Evolutionary conservation across 805 yeast species (phyloP), one percentile per base, ranked within the genome.

Genomic region (Candida succiphila): DNA sequence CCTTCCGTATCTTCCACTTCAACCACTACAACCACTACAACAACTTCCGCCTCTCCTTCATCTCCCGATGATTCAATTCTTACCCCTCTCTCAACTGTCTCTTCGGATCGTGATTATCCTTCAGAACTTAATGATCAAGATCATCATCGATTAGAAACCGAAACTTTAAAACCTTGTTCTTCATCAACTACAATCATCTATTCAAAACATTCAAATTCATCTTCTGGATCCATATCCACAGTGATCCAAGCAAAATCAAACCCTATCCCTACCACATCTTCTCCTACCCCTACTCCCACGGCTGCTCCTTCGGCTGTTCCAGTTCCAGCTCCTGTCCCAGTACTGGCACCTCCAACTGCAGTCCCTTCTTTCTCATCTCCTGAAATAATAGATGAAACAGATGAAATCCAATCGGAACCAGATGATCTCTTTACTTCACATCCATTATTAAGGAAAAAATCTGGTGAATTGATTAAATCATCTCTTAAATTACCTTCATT

Each of bases 401-500:
- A n/a, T n/a, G n/a, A n/a, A n/a, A n/a, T n/a, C n/a, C n/a, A n/a
- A n/a, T n/a, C n/a, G n/a, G n/a, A n/a, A n/a, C n/a, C n/a, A n/a
- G n/a, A n/a, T n/a, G n/a, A n/a, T n/a, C n/a, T n/a, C n/a, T 24
- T 9, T 12, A 12, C n/a, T 19, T 17, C 17, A 7, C 32, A 30
- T 30, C 22, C 32, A 6, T 50, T 71, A 17, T 61, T 69, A 12
- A 58, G 75, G 18, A 72, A 72, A 44, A 72, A 72, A 43, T 63
- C 72, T 2, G 78, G 76, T 13, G 74, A 69, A 41, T 47, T 69
- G 19, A 49, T 72, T 19, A 63, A 63, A 41, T 61, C 69, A 2
- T 63, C 69, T 7, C 51, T 75, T 23, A 75, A 71, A 45, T 62
- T 69, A 18, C 61, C 66, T n/a, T 49, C 56, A 6, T 41, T 65